phyloP scores from a whole-genome alignment of 768 basidiomycete genomes.

The Boletus rufocinnamomeus region DNA sequence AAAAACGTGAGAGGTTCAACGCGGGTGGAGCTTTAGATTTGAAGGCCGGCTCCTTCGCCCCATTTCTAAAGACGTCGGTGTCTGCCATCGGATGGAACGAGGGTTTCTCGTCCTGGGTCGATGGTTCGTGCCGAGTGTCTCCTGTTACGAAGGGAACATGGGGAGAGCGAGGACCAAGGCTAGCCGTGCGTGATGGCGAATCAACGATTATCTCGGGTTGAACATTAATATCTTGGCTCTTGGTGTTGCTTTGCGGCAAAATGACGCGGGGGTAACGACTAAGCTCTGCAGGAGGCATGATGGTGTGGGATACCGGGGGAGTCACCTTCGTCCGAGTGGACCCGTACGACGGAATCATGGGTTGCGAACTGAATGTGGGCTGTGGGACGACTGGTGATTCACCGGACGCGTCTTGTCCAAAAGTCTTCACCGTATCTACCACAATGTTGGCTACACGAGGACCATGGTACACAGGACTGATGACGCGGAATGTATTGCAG shows the following conservation, averaged over 20 bases:
- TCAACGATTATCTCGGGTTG: neutral
- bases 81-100: neutral
- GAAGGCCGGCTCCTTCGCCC: conserved; percentile 1
- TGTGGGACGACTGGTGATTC: conserved; percentile 23
- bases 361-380: neutral
- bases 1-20: conserved; percentile 4
- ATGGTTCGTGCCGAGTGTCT: neutral
- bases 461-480: conserved; percentile 52
- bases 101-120: neutral
- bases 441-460: conserved; percentile 3
- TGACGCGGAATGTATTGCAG: conserved; percentile 65
- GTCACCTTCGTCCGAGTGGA: conserved; percentile 4
- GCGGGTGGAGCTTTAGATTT: conserved; percentile 14
- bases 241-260: conserved; percentile 3
- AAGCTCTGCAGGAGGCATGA: conserved; percentile 11
- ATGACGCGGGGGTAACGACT: conserved; percentile 15
- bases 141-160: neutral
- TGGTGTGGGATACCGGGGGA: neutral
- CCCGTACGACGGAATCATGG: conserved; percentile 1
- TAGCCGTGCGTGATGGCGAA: conserved; percentile 2
- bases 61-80: neutral
- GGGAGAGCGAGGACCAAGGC: conserved; percentile 3
- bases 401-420: conserved; percentile 25
- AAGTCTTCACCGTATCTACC: conserved; percentile 22
- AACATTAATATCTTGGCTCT: neutral